Conservation (phyloP, 495 filamentous ascomycete species). For the Penicillium antarcticum region DNA sequence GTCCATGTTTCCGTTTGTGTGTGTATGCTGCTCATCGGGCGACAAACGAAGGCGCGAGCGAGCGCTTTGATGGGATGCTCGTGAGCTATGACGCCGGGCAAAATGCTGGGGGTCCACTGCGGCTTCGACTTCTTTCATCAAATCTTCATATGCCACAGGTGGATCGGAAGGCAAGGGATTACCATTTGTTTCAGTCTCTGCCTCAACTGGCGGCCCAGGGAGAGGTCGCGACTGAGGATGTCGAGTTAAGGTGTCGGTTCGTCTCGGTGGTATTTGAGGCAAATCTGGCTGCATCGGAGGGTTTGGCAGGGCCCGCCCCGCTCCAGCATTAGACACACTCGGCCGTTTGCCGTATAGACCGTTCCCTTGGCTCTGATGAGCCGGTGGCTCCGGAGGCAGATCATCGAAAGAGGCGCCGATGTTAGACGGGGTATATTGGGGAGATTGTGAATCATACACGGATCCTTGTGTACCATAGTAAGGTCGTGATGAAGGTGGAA, state of each 20-base stretch:
- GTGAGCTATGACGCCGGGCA: slow-evolving; percentile 23
- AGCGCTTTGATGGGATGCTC: slow-evolving; percentile 19
- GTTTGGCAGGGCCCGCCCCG: slow-evolving; percentile 38
- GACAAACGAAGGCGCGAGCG: slow-evolving; percentile 23
- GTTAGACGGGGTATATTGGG: slow-evolving; percentile 21
- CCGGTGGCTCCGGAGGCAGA: slow-evolving; percentile 47
- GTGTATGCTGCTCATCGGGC: slow-evolving; percentile 44
- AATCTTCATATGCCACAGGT: slow-evolving; percentile 35
- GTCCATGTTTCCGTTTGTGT: slow-evolving; percentile 49
- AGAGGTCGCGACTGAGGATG: slow-evolving; percentile 61
- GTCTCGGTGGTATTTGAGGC: slow-evolving; percentile 43
- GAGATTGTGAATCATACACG: slow-evolving; percentile 28
- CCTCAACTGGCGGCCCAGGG: slow-evolving; percentile 53
- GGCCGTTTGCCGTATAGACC: slow-evolving; percentile 24
- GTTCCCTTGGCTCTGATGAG: slow-evolving; percentile 34
- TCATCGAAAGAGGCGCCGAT: slow-evolving; percentile 30
- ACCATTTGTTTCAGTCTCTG: slow-evolving; percentile 27
- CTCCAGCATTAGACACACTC: slow-evolving; percentile 33
- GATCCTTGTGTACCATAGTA: slow-evolving; percentile 27
- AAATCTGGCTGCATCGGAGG: slow-evolving; percentile 41
- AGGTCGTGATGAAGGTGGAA: slow-evolving; percentile 19
- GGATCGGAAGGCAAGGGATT: slow-evolving; percentile 4
- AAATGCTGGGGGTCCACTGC: slow-evolving; percentile 36
- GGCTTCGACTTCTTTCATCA: slow-evolving; percentile 48
- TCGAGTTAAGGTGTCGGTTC: slow-evolving; percentile 52